Evolutionary conservation across 441 rosid genomes (phyloP).

Genomic region (Breynia disticha): DNA sequence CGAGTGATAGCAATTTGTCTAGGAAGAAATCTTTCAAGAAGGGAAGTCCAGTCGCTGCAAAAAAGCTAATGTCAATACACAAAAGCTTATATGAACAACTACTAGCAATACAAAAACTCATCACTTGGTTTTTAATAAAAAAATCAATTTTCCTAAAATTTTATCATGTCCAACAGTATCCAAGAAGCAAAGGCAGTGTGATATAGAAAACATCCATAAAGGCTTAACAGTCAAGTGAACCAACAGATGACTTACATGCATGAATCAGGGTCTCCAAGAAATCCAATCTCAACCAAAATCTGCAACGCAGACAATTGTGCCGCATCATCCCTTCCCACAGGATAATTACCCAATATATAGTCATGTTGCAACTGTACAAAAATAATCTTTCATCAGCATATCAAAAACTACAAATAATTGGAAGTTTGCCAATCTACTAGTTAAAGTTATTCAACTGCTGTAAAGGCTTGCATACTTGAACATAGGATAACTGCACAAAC

Average conservation of each 20-base stretch:
- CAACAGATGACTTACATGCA: slow-evolving; percentile 55
- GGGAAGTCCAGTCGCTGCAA: slow-evolving; percentile 80
- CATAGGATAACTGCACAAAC: slow-evolving; percentile 94
- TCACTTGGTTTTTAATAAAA: too few relatives aligned
- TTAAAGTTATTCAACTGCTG: not conserved
- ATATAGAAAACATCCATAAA: not conserved
- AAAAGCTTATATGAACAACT: slow-evolving; percentile 12
- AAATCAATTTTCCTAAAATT: too few relatives aligned
- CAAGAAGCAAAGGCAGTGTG: too few relatives aligned
- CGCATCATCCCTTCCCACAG: slow-evolving; percentile 99
- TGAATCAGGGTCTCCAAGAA: slow-evolving; percentile 78
- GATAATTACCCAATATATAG: slow-evolving; percentile 89
- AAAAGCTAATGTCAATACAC: slow-evolving; percentile 11
- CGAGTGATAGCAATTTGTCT: slow-evolving; percentile 95
- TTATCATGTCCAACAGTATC: too few relatives aligned
- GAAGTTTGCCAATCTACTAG: not conserved
- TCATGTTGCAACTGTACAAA: slow-evolving; percentile 90
- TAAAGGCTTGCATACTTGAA: slow-evolving; percentile 56
- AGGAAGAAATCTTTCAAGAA: slow-evolving; percentile 83
- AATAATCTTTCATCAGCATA: slow-evolving; percentile 23
- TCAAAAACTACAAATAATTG: slow-evolving; percentile 1
- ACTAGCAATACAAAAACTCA: slow-evolving; percentile 6
- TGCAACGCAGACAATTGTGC: slow-evolving; percentile 95
- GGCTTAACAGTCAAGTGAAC: not conserved
- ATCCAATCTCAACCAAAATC: slow-evolving; percentile 89